Evolutionary conservation across 768 basidiomycete genomes (phyloP), one percentile per base, ranked within the genome.

Genomic region (Russula dissimulans): DNA sequence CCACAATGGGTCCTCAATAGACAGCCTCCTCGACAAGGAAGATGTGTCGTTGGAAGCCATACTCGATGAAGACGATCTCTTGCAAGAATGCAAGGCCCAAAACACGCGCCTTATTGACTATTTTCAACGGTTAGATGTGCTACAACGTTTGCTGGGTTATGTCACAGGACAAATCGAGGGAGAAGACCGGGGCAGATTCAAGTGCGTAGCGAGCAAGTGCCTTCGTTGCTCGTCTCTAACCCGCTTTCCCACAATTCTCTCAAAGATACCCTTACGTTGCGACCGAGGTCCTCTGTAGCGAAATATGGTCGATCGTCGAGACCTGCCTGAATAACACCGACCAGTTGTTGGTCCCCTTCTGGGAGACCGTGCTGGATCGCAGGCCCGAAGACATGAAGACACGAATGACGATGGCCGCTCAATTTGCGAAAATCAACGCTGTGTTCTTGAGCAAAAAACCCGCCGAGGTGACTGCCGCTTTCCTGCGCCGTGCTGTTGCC

Each of bases 41-140:
- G 89, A 91, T 69, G 86, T 91, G 65, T 81, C 85, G 51, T 82
- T 98, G 44, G 94, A 97, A 71, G 85, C 90, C 44, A 86, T 98
- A 61, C 79, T 98, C 57, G 92, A 93, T 74, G 92, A 97, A 74
- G 87, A 91, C 69, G 94, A 97, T 71, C 78, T 98, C 47, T 76
- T 98, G 57, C 89, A 91, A 73, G 95, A 98, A 73, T 92, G 93
- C 81, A 97, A 97, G 74, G 80, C 87, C 1, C 89, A 95, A 74
- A 98, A 98, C 69, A 87, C 87, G 43, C 78, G 89, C 59, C 82
- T 95, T 52, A 88, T 90, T 66, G 88, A 91, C 69, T 92, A 92
- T 72, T 89, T 95, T 67, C 86, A 86, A 65, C 78, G 89, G 66
- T 78, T 83, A 53, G 90, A 92, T 70, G 86, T 92, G 50, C 75